Percentiles rank a stretch among this genome's conserved stretches.
Evolutionary conservation across 2,329 filamentous ascomycete genomes (phyloP).

Genomic region (Lachnellula suecica): DNA sequence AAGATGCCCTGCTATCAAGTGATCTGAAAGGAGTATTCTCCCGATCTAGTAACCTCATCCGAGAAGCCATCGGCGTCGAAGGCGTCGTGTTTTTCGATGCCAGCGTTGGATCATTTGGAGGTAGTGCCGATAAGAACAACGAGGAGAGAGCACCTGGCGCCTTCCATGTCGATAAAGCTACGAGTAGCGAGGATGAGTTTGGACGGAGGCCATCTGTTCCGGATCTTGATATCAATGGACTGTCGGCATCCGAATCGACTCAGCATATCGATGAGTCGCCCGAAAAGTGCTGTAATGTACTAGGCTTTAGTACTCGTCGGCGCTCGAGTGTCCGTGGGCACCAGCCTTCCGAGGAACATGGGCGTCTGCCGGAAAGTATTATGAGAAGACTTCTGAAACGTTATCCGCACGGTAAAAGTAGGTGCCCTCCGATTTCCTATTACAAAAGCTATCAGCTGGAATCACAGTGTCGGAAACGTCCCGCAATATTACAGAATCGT

Average conservation of each 20-base stretch:
- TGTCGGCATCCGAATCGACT: background rate
- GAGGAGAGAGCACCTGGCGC: constrained; percentile 26
- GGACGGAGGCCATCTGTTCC: constrained; percentile 14
- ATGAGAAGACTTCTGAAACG: constrained; percentile 29
- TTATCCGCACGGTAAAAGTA: constrained; percentile 31
- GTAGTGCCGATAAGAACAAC: constrained; percentile 22
- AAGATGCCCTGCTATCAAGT: constrained; percentile 26
- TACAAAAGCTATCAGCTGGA: background rate
- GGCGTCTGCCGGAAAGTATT: constrained; percentile 24
- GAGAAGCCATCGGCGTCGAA: constrained; percentile 32
- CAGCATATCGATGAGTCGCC: constrained; percentile 1
- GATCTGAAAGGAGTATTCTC: constrained; percentile 29
- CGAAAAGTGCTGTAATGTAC: constrained; percentile 27
- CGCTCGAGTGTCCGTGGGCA: constrained; percentile 28
- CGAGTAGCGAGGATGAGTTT: constrained; percentile 29
- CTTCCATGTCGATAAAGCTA: constrained; percentile 20
- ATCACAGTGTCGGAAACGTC: background rate
- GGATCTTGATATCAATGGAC: constrained; percentile 10
- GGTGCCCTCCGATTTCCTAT: background rate
- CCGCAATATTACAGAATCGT: background rate
- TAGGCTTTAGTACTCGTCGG: constrained; percentile 30
- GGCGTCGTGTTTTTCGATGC: constrained; percentile 32
- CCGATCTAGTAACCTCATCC: constrained; percentile 31
- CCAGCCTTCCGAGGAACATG: constrained; percentile 18
- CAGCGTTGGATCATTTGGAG: constrained; percentile 29